Evolutionary conservation across 345 rosid genomes (phyloP).

Genomic region (Erucastrum elatum): DNA sequence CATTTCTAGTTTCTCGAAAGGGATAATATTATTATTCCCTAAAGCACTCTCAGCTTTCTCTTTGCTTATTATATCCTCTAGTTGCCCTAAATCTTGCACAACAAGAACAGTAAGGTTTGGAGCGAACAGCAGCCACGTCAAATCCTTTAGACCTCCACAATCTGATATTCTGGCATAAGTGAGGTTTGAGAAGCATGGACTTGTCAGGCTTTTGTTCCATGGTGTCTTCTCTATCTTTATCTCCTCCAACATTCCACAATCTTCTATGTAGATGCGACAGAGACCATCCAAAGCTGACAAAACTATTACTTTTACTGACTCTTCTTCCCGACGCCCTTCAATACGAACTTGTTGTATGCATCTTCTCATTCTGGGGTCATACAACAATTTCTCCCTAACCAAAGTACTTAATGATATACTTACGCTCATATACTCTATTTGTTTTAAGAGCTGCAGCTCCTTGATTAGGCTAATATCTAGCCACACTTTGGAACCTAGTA

Average conservation of each 20-base stretch:
- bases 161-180: background rate
- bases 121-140: slow-evolving; percentile 33
- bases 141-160: slow-evolving; percentile 16
- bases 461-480: background rate
- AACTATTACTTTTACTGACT: background rate
- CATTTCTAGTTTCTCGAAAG: slow-evolving; percentile 5
- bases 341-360: background rate
- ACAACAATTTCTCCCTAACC: background rate
- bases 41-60: slow-evolving; percentile 2
- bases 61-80: slow-evolving; percentile 29
- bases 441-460: background rate
- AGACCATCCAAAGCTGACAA: slow-evolving; percentile 3
- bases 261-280: background rate
- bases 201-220: background rate
- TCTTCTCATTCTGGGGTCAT: background rate
- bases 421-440: background rate
- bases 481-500: background rate
- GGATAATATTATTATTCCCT: background rate
- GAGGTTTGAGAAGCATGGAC: background rate
- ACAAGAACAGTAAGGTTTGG: slow-evolving; percentile 17
- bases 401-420: background rate
- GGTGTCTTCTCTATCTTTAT: slow-evolving; percentile 9
- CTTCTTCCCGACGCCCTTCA: background rate
- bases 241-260: background rate
- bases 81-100: background rate